Evolutionary conservation across 805 yeast species (phyloP).

Genomic region (Brettanomyces bruxellensis): DNA sequence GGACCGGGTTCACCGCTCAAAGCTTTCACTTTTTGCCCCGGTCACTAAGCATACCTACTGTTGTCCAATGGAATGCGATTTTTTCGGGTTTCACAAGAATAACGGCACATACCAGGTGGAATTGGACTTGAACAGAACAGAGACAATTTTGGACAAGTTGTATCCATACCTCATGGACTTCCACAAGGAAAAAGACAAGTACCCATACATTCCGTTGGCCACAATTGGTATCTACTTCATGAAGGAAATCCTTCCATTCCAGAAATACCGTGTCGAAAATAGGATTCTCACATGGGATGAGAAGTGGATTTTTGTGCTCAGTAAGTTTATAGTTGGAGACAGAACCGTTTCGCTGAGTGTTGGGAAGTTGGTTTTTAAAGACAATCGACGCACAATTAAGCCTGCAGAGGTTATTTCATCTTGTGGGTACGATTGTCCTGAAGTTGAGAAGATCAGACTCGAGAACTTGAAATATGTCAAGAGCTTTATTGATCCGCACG

Average conservation of each 20-base stretch:
- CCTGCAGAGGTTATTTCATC: slow-evolving; percentile 52
- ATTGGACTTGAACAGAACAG: slow-evolving; percentile 69
- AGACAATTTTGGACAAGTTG: slow-evolving; percentile 48
- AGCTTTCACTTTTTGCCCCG: slow-evolving; percentile 4
- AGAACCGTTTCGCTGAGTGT: slow-evolving; percentile 44
- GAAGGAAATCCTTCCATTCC: slow-evolving; percentile 65
- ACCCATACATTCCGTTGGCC: slow-evolving; percentile 74
- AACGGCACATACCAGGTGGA: slow-evolving; percentile 81
- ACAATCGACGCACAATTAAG: slow-evolving; percentile 62
- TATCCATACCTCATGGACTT: slow-evolving; percentile 15
- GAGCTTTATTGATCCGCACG: slow-evolving; percentile 24
- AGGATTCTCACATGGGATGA: slow-evolving; percentile 74
- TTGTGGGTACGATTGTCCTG: slow-evolving; percentile 48
- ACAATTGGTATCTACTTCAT: slow-evolving; percentile 59
- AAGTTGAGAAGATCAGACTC: slow-evolving; percentile 33
- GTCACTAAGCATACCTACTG: slow-evolving; percentile 25
- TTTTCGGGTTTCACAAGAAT: slow-evolving; percentile 71
- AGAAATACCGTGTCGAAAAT: slow-evolving; percentile 44
- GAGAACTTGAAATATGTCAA: slow-evolving; percentile 32
- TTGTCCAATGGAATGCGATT: slow-evolving; percentile 74
- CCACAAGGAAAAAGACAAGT: slow-evolving; percentile 11
- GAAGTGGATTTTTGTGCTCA: slow-evolving; percentile 73
- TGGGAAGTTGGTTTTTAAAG: slow-evolving; percentile 76
- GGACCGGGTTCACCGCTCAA: background rate
- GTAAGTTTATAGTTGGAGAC: slow-evolving; percentile 43